Conservation (phyloP, 208 protist genomes). For the Acanthamoeba polyphaga region DNA sequence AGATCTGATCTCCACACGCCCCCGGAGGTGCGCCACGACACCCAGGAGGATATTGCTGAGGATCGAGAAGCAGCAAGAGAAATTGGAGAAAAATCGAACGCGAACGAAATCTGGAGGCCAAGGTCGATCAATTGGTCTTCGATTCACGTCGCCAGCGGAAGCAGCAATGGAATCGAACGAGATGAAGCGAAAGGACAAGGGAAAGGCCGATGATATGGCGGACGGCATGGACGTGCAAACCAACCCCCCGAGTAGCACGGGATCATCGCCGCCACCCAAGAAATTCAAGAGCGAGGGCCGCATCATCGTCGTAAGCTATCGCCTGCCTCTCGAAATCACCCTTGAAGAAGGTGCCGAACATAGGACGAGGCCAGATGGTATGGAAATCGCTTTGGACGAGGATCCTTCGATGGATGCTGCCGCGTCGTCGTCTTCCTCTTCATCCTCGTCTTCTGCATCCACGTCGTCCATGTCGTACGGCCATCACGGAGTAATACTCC, state of each 20-base stretch:
- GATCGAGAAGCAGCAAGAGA: too few species aligned
- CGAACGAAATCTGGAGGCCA: too few species aligned
- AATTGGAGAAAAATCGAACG: too few species aligned
- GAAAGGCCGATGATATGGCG: neutral
- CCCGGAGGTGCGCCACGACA: too few species aligned
- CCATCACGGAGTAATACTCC: neutral
- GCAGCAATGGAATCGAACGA: neutral
- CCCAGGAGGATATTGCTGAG: too few species aligned
- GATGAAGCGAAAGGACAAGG: neutral
- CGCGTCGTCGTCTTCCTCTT: neutral
- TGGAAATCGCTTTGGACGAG: neutral
- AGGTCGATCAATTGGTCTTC: too few species aligned
- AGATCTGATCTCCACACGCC: too few species aligned
- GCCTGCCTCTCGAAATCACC: constrained; percentile 11
- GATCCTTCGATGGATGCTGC: neutral
- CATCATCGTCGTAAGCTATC: constrained; percentile 37
- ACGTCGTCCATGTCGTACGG: neutral
- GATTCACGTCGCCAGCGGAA: neutral
- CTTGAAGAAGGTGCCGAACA: constrained; percentile 1
- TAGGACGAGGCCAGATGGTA: neutral
- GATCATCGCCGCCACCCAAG: neutral
- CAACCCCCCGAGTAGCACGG: neutral
- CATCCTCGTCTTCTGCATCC: neutral
- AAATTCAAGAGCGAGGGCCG: constrained; percentile 15
- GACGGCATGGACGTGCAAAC: constrained; percentile 1